phyloP scores from a whole-genome alignment of 768 basidiomycete genomes.

The Amanita subjunquillea region DNA sequence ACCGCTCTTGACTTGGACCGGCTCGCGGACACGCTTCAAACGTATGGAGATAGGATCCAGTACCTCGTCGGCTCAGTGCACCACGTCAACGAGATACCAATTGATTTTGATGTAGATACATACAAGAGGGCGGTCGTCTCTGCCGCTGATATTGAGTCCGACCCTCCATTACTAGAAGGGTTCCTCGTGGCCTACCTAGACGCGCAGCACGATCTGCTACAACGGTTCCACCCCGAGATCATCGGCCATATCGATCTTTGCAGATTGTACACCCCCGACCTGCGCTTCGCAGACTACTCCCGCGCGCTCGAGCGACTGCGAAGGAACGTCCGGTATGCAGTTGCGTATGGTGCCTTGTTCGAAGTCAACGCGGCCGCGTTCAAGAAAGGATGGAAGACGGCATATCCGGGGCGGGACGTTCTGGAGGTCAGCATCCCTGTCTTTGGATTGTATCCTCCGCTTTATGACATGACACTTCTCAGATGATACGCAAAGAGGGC shows the following conservation, averaged over 20 bases:
- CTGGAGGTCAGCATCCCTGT: constrained; percentile 37
- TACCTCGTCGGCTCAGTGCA: constrained; percentile 92
- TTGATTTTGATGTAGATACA: constrained; percentile 80
- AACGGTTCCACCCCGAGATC: constrained; percentile 71
- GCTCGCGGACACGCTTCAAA: constrained; percentile 41
- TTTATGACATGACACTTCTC: constrained; percentile 3
- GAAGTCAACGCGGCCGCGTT: constrained; percentile 92
- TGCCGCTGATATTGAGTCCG: constrained; percentile 12
- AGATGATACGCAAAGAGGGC: constrained; percentile 62
- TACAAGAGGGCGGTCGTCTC: constrained; percentile 51
- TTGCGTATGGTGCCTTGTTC: constrained; percentile 82
- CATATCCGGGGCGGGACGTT: constrained; percentile 78
- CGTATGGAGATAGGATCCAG: constrained; percentile 48
- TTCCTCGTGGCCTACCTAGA: constrained; percentile 76
- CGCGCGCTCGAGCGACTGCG: constrained; percentile 53
- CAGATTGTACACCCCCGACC: constrained; percentile 65
- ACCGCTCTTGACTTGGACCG: constrained; percentile 51
- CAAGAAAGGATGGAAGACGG: constrained; percentile 78
- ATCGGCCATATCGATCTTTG: constrained; percentile 93
- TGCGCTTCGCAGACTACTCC: constrained; percentile 46
- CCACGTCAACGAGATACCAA: constrained; percentile 79
- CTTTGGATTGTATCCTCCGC: constrained; percentile 5
- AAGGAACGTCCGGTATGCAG: constrained; percentile 65
- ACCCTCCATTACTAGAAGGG: constrained; percentile 24
- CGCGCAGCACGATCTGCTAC: constrained; percentile 64